phyloP scores from a whole-genome alignment of 2,329 filamentous ascomycete genomes.

The Neonectria hederae region DNA sequence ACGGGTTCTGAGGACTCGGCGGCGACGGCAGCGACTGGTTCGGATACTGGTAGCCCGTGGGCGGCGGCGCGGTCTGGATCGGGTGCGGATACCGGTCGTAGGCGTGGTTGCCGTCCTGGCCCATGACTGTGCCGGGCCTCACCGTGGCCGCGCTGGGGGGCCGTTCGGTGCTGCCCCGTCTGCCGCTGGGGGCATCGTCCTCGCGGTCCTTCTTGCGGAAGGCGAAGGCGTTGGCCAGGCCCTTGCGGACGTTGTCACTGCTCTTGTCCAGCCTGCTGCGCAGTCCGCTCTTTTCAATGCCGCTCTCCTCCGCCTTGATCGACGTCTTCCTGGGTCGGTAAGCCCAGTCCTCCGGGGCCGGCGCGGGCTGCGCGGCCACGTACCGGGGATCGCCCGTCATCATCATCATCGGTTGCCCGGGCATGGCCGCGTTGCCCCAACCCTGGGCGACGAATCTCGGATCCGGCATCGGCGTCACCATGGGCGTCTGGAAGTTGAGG shows the following conservation, averaged over 20 bases:
- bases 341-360: conserved; percentile 51
- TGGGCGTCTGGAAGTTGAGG: conserved; percentile 42
- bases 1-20: conserved; percentile 31
- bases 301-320: conserved; percentile 60
- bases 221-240: conserved; percentile 62
- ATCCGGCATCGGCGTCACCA: conserved; percentile 18
- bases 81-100: conserved; percentile 24
- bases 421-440: conserved; percentile 20
- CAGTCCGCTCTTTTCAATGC: conserved; percentile 65
- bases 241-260: conserved; percentile 64
- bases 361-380: conserved; percentile 38
- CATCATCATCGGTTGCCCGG: conserved; percentile 22
- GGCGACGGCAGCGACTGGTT: conserved; percentile 31
- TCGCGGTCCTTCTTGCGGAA: conserved; percentile 61
- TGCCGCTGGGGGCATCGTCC: conserved; percentile 20
- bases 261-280: conserved; percentile 63
- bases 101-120: conserved; percentile 21
- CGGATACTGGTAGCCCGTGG: conserved; percentile 29
- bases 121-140: conserved; percentile 24
- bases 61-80: conserved; percentile 22
- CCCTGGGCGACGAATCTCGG: conserved; percentile 12
- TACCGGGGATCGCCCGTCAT: conserved; percentile 35
- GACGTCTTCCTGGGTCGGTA: conserved; percentile 56
- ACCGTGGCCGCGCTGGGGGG: conserved; percentile 37
- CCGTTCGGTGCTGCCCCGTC: conserved; percentile 29